Evolutionary conservation across 2,329 filamentous ascomycete genomes (phyloP).

Genomic region (Aspergillus vadensis): DNA sequence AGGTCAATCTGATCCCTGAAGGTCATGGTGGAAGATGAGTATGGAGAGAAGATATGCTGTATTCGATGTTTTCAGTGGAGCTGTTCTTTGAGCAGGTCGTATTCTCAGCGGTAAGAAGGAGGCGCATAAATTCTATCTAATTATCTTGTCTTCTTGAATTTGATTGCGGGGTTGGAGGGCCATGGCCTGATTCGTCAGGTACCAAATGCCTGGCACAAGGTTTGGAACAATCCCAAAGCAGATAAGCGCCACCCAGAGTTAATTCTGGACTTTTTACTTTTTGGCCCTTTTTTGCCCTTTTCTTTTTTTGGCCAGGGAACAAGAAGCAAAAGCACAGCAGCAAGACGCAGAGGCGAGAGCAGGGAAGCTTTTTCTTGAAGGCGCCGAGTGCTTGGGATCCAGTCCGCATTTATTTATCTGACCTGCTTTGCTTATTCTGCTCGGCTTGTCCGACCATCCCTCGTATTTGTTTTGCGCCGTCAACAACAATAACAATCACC

Average conservation of each 20-base stretch:
- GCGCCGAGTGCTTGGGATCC: conserved; percentile 3
- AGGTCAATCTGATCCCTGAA: background rate
- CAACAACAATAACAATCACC: conserved; percentile 11
- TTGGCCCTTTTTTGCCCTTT: conserved; percentile 13
- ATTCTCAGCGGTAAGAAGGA: background rate
- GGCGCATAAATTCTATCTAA: no score
- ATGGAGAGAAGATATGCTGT: background rate
- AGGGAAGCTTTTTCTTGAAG: background rate
- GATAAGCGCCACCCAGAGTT: conserved; percentile 15
- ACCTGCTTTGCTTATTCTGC: conserved; percentile 8
- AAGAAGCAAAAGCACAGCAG: conserved; percentile 6
- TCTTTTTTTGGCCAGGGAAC: conserved; percentile 16
- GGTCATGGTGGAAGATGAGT: background rate
- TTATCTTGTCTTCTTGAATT: background rate
- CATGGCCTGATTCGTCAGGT: conserved; percentile 22
- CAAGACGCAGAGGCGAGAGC: no score
- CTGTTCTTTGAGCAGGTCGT: background rate
- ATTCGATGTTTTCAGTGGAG: background rate
- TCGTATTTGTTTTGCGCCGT: conserved; percentile 14
- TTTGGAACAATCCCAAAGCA: conserved; percentile 8
- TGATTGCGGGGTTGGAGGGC: background rate
- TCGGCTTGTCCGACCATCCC: conserved; percentile 8
- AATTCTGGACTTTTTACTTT: conserved; percentile 11
- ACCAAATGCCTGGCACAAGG: background rate
- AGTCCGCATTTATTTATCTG: conserved; percentile 5